Evolutionary conservation across 768 basidiomycete genomes (phyloP).

Genomic region (Hygrocybe punicea): DNA sequence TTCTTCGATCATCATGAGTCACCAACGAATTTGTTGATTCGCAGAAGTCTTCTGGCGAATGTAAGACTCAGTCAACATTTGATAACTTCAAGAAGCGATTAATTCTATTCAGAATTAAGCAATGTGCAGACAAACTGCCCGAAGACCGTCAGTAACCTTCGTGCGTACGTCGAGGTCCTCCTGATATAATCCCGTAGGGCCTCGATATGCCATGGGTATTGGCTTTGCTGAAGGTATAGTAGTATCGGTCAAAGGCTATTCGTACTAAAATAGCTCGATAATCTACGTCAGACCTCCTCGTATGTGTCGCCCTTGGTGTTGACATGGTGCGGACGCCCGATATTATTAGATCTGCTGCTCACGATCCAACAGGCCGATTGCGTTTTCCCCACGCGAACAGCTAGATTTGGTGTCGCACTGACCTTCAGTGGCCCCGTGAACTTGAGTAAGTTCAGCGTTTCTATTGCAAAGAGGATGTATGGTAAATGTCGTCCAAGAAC

Average conservation of each 20-base stretch:
- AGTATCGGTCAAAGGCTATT: background rate
- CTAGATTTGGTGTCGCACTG: conserved; percentile 85
- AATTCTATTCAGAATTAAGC: conserved; percentile 56
- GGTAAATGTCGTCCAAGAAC: conserved; percentile 30
- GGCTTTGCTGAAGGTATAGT: conserved; percentile 82
- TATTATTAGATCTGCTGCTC: background rate
- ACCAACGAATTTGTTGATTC: background rate
- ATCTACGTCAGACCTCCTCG: conserved; percentile 64
- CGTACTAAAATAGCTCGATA: background rate
- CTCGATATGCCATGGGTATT: conserved; percentile 89
- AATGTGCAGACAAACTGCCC: conserved; percentile 76
- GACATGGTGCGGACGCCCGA: conserved; percentile 66
- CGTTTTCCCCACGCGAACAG: conserved; percentile 90
- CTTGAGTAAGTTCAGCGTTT: conserved; percentile 50
- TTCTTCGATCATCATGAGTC: background rate
- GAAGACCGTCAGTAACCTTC: conserved; percentile 56
- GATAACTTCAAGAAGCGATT: background rate
- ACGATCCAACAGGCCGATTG: conserved; percentile 68
- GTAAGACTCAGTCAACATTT: conserved; percentile 41
- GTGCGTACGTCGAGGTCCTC: conserved; percentile 3
- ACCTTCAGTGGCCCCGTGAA: conserved; percentile 81
- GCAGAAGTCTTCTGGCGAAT: conserved; percentile 84
- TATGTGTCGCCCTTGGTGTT: conserved; percentile 87
- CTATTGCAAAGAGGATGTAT: background rate
- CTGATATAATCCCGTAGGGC: conserved; percentile 47